Percentiles rank a stretch among this genome's conserved stretches.
phyloP scores from a whole-genome alignment of 2,329 filamentous ascomycete genomes.

The Fusarium sp. region DNA sequence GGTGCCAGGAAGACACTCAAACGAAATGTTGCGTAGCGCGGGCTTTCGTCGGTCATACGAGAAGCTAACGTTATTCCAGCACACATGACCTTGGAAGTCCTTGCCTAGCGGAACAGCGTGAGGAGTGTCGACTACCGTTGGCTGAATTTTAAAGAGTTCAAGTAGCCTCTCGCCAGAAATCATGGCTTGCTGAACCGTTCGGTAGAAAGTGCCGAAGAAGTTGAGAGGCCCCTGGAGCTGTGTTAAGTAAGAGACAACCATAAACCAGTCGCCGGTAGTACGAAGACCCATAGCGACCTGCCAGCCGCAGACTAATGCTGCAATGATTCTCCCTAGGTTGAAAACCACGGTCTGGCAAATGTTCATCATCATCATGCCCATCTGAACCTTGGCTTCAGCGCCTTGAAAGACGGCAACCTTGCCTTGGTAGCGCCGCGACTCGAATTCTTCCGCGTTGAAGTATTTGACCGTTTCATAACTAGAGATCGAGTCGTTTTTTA shows the following conservation, averaged over 20 bases:
- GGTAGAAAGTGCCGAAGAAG: conserved; percentile 94
- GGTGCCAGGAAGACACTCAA: conserved; percentile 88
- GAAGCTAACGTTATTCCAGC: conserved; percentile 90
- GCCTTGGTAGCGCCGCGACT: conserved; percentile 77
- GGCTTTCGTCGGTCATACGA: conserved; percentile 89
- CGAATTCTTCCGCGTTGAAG: conserved; percentile 86
- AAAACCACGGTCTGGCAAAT: conserved; percentile 84
- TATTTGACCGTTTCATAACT: conserved; percentile 98
- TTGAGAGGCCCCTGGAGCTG: conserved; percentile 85
- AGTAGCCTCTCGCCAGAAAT: conserved; percentile 96
- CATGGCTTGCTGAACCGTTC: conserved; percentile 95
- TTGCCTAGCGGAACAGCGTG: conserved; percentile 69
- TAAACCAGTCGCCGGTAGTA: conserved; percentile 77
- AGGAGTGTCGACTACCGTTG: conserved; percentile 85
- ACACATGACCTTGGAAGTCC: conserved; percentile 82
- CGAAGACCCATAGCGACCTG: conserved; percentile 77
- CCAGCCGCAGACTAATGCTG: conserved; percentile 80
- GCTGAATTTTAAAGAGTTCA: conserved; percentile 95
- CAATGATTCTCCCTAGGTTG: conserved; percentile 78
- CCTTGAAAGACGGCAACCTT: conserved; percentile 78
- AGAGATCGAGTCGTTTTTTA: conserved; percentile 98
- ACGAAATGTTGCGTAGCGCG: conserved; percentile 84
- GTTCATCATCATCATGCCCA: conserved; percentile 83
- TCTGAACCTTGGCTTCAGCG: conserved; percentile 80
- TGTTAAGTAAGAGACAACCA: conserved; percentile 79